Percentiles rank a stretch among this genome's conserved stretches.
Evolutionary conservation across 140 eudicot species (phyloP).

Genomic region (Cichorium intybus): DNA sequence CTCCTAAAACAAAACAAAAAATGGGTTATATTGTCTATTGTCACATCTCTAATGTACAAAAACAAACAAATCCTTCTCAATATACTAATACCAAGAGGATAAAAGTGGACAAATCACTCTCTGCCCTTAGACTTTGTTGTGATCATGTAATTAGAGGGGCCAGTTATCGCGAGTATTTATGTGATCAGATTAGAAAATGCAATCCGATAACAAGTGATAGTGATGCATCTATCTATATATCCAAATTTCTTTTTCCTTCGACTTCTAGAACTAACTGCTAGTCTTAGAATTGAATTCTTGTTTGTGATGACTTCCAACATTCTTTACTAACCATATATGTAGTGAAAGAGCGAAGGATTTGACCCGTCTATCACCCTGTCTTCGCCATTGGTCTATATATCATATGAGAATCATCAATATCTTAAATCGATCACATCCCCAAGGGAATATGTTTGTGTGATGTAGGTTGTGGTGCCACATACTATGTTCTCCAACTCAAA

Average conservation of each 20-base stretch:
- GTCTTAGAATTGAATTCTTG: neutral
- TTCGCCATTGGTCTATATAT: slow-evolving; percentile 26
- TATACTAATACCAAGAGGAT: no score
- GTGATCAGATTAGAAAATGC: neutral
- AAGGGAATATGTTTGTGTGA: slow-evolving; percentile 29
- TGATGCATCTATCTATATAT: neutral
- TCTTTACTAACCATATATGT: slow-evolving; percentile 8
- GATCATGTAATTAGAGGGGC: neutral
- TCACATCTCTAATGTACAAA: no score
- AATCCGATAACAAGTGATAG: slow-evolving; percentile 4
- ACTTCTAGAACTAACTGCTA: neutral
- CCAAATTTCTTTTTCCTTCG: slow-evolving; percentile 10
- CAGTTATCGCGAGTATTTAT: neutral
- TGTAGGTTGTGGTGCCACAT: slow-evolving; percentile 20
- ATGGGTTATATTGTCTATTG: no score
- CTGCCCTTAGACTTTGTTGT: no score
- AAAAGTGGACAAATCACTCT: no score
- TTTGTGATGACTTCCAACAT: slow-evolving; percentile 20
- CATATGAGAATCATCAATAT: slow-evolving; percentile 21
- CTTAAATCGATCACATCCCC: slow-evolving; percentile 15
- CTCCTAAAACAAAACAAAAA: no score
- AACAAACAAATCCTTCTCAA: no score
- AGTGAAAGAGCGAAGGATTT: neutral
- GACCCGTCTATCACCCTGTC: slow-evolving; percentile 25
- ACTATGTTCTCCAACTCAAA: slow-evolving; percentile 18